These are phyloP conservation scores for Chytriomyces hyalinus DNA, from an alignment of 192 early-diverging fungal genomes.

Conservation along the genomic window DNA sequence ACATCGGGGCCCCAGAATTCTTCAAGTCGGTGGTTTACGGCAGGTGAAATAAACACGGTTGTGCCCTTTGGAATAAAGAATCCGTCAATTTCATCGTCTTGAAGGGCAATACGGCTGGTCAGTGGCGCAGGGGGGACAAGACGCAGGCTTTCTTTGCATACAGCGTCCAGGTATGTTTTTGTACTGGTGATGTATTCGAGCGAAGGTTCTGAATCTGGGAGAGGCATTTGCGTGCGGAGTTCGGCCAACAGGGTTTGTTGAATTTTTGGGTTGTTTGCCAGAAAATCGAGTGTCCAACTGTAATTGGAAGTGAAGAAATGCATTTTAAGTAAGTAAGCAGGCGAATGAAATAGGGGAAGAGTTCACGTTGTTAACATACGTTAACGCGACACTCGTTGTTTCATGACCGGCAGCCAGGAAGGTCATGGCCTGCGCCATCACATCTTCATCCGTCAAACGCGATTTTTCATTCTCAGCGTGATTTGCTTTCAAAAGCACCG, in stretches of 20 bases:
- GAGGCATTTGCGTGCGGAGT: not conserved
- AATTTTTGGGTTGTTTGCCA: constrained; percentile 8
- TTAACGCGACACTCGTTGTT: constrained; percentile 4
- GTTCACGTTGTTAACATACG: not conserved
- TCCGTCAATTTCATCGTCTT: constrained; percentile 21
- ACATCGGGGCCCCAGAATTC: constrained; percentile 24
- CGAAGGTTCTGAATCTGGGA: not conserved
- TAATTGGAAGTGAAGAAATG: too few species aligned
- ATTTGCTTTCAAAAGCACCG: constrained; percentile 18
- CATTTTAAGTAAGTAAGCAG: too few species aligned
- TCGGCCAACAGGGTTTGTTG: constrained; percentile 10
- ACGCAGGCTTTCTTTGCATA: constrained; percentile 10
- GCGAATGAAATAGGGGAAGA: not conserved
- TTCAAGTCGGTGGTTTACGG: constrained; percentile 2
- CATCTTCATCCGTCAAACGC: constrained; percentile 17
- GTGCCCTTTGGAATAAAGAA: constrained; percentile 21
- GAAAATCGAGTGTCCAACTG: constrained; percentile 22
- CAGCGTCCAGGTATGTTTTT: constrained; percentile 20
- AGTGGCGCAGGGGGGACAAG: constrained; percentile 15
- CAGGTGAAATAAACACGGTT: constrained; percentile 1
- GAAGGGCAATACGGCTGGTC: not conserved
- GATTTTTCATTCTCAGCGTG: not conserved
- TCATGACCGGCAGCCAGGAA: constrained; percentile 21
- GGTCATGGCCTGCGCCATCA: constrained; percentile 8
- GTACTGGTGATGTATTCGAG: not conserved